phyloP scores from a whole-genome alignment of 805 yeast genomes.

The Ogataea methanolica region DNA sequence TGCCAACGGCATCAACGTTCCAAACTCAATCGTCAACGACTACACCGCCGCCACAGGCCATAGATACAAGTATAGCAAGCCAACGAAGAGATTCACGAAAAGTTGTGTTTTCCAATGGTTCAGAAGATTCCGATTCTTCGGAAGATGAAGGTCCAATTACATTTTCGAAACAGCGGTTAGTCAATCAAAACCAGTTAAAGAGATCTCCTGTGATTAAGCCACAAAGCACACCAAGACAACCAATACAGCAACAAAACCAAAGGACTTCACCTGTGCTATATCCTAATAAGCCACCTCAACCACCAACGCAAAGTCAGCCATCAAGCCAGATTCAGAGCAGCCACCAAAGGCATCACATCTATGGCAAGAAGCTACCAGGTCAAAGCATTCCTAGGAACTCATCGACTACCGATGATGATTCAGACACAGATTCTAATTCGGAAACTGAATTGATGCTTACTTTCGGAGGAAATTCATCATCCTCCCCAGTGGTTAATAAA shows the following conservation, averaged over 20 bases:
- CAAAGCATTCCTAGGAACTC: too few species aligned
- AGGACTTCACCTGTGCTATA: not conserved
- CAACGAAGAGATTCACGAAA: constrained; percentile 11
- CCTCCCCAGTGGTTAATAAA: not conserved
- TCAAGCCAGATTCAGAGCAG: not conserved
- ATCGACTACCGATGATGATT: not conserved
- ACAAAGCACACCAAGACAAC: not conserved
- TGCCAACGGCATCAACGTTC: not conserved
- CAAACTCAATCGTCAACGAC: not conserved
- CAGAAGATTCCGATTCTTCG: constrained; percentile 10
- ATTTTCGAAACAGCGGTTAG: not conserved
- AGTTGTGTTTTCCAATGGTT: constrained; percentile 10
- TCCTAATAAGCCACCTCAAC: not conserved
- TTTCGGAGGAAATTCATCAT: constrained; percentile 9
- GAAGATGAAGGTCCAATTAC: constrained; percentile 4
- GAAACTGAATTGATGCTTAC: constrained; percentile 18
- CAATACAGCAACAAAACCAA: not conserved
- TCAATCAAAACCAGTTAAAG: not conserved
- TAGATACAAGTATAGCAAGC: not conserved
- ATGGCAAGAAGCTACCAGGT: constrained; percentile 14
- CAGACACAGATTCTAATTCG: constrained; percentile 2
- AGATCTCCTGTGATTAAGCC: not conserved
- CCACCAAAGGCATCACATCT: constrained; percentile 12
- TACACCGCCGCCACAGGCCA: not conserved
- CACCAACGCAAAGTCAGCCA: too few species aligned